Conservation (phyloP, 2,329 filamentous ascomycete species). For the Nemania abortiva region DNA sequence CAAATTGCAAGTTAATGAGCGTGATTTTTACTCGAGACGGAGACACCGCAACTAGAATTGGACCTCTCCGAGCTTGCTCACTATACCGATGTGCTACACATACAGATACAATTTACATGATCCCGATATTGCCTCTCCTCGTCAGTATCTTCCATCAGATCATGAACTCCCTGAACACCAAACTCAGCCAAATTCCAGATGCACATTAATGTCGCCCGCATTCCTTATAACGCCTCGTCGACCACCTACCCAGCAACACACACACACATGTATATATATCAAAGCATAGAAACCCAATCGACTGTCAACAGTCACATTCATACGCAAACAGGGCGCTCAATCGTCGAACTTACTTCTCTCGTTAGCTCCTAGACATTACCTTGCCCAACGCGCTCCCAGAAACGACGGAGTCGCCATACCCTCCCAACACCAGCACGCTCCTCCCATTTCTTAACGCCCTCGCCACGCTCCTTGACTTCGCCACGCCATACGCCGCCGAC, state of each 20-base stretch:
- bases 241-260: constrained; percentile 19
- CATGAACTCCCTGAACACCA: not conserved
- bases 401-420: constrained; percentile 72
- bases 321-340: not conserved
- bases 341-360: constrained; percentile 8
- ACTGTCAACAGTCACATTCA: constrained; percentile 8
- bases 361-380: constrained; percentile 44
- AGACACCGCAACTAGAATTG: not conserved
- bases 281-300: not conserved
- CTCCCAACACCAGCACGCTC: constrained; percentile 66
- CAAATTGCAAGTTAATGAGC: not conserved
- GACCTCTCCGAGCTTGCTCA: not conserved
- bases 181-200: constrained; percentile 6
- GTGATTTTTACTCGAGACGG: not conserved
- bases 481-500: constrained; percentile 69
- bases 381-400: constrained; percentile 72
- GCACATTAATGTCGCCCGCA: constrained; percentile 8
- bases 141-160: not conserved
- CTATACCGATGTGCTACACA: not conserved
- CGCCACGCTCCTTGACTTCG: constrained; percentile 63
- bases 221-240: constrained; percentile 6
- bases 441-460: constrained; percentile 61
- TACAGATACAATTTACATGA: constrained; percentile 12
- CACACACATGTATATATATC: constrained; percentile 5
- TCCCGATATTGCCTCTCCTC: not conserved